These are phyloP conservation scores for Xylaria polymorpha DNA, from an alignment of 2,329 filamentous ascomycete genomes.

Conservation along the genomic window DNA sequence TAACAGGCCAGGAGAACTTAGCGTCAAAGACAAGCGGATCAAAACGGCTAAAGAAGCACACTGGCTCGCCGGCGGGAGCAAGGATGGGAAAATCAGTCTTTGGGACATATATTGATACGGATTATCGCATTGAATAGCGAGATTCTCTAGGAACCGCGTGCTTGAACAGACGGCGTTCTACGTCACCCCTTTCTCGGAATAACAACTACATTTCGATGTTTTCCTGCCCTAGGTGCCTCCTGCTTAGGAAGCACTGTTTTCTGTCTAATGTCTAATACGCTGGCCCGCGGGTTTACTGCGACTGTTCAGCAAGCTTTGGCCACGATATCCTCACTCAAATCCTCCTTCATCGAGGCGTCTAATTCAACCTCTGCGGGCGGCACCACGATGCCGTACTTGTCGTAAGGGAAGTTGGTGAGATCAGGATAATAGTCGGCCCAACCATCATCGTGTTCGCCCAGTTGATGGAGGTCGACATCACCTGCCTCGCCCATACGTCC, in stretches of 20 bases:
- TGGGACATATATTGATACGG: conserved; percentile 87
- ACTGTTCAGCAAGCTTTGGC: conserved; percentile 6
- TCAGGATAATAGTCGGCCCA: conserved; percentile 68
- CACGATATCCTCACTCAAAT: conserved; percentile 45
- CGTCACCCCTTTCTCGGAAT: neutral
- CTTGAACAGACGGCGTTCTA: conserved; percentile 3
- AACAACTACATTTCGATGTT: neutral
- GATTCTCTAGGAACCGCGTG: neutral
- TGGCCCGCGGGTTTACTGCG: neutral
- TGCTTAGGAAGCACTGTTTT: neutral
- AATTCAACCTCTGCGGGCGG: conserved; percentile 57
- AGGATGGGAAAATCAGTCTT: conserved; percentile 93
- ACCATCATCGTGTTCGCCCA: conserved; percentile 69
- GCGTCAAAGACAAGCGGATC: conserved; percentile 72
- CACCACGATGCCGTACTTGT: conserved; percentile 68
- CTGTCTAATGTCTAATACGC: neutral
- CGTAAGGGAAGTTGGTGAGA: conserved; percentile 68
- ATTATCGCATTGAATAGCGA: neutral
- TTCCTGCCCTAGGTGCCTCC: neutral
- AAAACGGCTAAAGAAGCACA: conserved; percentile 76
- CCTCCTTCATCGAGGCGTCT: conserved; percentile 57
- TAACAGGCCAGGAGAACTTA: conserved; percentile 52
- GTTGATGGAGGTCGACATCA: conserved; percentile 63
- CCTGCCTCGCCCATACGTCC: conserved; percentile 79
- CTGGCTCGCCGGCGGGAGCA: conserved; percentile 90